Base-by-base conservation (phyloP, 805 yeast species). In the Candida odintsovae region DNA sequence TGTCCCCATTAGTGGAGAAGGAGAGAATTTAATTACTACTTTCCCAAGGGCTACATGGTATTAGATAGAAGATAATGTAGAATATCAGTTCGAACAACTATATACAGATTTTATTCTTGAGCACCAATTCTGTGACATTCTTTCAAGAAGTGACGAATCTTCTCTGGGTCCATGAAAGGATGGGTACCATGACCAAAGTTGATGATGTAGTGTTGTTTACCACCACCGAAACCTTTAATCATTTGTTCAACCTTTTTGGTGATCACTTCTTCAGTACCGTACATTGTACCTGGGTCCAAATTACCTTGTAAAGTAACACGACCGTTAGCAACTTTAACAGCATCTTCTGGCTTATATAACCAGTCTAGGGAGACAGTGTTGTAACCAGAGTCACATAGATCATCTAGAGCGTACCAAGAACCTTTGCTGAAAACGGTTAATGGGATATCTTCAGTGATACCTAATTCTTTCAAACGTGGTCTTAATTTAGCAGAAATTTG, bases 181-280 rank as follows among this genome's bases (percentile, higher is more conserved):
- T 90, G 97, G 20, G 99, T 94, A 16, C 99, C 99, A 59, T 94
- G 99, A 41, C 99, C 99, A 61, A 94, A 86, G 71, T 94, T 94
- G 57, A 92, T 83, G 55, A 94, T 92, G 69, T 94, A 94, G 59
- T 84, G 77, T 61, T 86, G 80, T 66, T 89, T 89, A 20, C 97
- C 97, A 40, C 95, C 95, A n/a, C 94, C 94, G 63, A 94, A 94
- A 7, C 90, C 95, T 49, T 73, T 64, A 50, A 94, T 84, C 99
- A 94, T 94, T 53, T 75, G 75, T 68, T 86, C 86, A 16, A 87
- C 96, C 68, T 90, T 90, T 51, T 73, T 65, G 19, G 92, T 72
- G 56, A 94, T 94, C 29, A 76, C 73, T 64, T 86, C 96, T 46
- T 83, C 79, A 4, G 94, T 75, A 15, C 99, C 99, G 64, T 94